Evolutionary conservation across 495 filamentous ascomycete species (phyloP), one percentile per base, ranked within the genome.

Genomic region (Lasiosphaeria miniovina): DNA sequence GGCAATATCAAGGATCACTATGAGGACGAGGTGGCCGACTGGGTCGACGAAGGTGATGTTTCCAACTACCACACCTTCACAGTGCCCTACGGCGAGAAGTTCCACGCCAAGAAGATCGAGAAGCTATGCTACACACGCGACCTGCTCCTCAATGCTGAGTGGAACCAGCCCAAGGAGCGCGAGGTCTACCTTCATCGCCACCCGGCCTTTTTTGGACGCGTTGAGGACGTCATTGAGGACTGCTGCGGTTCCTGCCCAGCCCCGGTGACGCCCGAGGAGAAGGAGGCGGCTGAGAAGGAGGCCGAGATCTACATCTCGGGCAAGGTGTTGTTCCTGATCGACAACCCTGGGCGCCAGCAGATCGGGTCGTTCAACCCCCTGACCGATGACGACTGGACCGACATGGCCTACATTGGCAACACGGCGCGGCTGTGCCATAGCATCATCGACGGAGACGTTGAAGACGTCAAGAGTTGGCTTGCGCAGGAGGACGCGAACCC

Each of bases 101-200:
- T 86, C 65, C 76, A 88, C 56, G 87, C 89, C 10, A 82, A 81
- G 54, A 88, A 83, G 67, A 90, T 92, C 55, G 89, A 92, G 67
- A 90, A 87, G 62, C 74, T 91, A 0, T 80, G 91, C 36, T 92
- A 90, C 71, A 89, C 87, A 3, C 86, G 87, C 59, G 90, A 94
- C 65, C 68, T 92, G 14, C 76, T 93, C n/a, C 80, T 94, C 9
- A 94, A 94, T 62, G 89, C 89, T 0, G 88, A 94, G 65, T 94
- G 90, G 90, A 94, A 93, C 63, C 82, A 86, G 62, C 78, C 78
- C 0, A 83, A 90, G 15, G 83, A 90, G 36, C 79, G 90, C 15
- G 75, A 83, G 43, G 86, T 91, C 3, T 83, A 88, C 60, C 78
- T 94, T 5, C 90, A 94, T 70, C 82, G 90, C 3, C 90, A 94